Conservation (phyloP, 176 grass and related monocot species). For the Oryza glaberrima region DNA sequence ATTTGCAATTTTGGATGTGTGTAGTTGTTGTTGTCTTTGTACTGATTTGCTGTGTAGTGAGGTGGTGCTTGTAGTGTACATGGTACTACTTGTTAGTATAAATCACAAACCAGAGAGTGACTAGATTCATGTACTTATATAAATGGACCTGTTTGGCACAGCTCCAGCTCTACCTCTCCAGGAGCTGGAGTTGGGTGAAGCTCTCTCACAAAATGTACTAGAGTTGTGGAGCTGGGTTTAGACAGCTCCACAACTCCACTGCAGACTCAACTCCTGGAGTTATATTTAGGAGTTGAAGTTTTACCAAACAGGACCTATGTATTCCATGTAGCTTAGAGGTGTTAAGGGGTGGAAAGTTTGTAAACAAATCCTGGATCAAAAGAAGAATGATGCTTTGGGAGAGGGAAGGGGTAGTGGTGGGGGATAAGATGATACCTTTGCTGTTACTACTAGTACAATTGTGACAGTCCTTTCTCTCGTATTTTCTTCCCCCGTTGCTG, state of each 20-base stretch:
- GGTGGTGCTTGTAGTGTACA: background rate
- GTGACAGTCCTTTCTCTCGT: background rate
- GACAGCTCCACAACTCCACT: no score
- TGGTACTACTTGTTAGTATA: background rate
- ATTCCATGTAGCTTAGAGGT: background rate
- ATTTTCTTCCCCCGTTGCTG: constrained; percentile 19
- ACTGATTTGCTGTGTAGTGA: background rate
- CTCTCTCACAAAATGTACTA: no score
- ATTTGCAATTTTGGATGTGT: constrained; percentile 10
- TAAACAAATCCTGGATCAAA: background rate
- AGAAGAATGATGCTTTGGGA: background rate
- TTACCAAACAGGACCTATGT: background rate
- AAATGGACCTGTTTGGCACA: no score
- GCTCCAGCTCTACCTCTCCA: no score
- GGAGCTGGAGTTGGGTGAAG: no score
- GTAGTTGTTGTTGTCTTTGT: background rate
- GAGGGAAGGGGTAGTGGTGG: background rate
- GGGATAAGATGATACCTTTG: background rate
- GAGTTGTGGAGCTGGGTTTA: no score
- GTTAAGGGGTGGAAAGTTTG: background rate
- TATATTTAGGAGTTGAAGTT: no score
- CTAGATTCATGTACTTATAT: constrained; percentile 17
- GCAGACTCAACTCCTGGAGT: no score
- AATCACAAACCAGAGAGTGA: background rate
- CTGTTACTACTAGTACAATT: background rate